Conservation (phyloP, 148 eudicot species). For the Vaccinium vitisidaea region DNA sequence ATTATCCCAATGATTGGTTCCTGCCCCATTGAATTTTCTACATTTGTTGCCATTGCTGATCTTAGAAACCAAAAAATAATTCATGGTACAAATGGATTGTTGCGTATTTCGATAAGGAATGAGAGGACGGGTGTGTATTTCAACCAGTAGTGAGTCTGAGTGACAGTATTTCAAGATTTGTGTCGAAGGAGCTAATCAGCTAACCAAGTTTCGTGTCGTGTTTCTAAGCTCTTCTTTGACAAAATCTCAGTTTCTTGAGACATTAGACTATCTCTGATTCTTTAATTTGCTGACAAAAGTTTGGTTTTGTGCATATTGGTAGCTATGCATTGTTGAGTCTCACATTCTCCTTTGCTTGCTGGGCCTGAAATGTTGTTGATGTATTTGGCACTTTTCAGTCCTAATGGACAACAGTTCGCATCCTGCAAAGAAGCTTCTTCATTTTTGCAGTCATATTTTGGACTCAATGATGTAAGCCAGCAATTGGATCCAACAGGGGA, state of each 20-base stretch:
- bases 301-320: not conserved
- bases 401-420: slow-evolving; percentile 60
- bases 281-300: not conserved
- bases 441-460: slow-evolving; percentile 50
- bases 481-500: slow-evolving; percentile 33
- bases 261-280: not conserved
- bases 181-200: not conserved
- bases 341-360: not conserved
- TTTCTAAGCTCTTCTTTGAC: slow-evolving; percentile 11
- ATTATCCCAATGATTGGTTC: not conserved
- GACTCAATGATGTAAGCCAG: slow-evolving; percentile 30
- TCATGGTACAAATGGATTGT: not conserved
- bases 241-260: not conserved
- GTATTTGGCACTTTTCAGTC: slow-evolving; percentile 40
- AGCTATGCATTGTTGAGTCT: not conserved
- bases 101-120: not conserved
- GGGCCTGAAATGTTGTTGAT: slow-evolving; percentile 15
- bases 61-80: not conserved
- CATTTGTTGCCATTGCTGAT: not conserved
- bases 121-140: not conserved
- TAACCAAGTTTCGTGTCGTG: not conserved
- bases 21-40: not conserved
- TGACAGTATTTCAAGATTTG: not conserved
- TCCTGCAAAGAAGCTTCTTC: slow-evolving; percentile 64
- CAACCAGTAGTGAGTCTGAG: not conserved